A percentile compares a stretch with the other conserved stretches of the same genome.
phyloP scores from a whole-genome alignment of 345 rosid genomes.

The Orychophragmus violaceus region DNA sequence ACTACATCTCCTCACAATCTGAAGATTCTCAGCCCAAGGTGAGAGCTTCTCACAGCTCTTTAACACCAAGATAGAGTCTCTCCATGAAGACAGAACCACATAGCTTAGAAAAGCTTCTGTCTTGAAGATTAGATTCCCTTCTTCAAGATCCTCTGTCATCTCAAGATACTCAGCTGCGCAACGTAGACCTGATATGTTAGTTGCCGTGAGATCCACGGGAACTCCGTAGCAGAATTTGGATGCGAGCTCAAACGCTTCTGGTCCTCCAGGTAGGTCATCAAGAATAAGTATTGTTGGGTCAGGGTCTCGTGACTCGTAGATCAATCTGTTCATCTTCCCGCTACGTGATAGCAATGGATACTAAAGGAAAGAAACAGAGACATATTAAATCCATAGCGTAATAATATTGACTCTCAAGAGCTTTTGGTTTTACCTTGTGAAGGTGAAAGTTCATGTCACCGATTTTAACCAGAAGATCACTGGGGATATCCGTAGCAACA shows the following conservation, averaged over 20 bases:
- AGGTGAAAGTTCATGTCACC: constrained; percentile 73
- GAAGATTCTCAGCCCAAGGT: constrained; percentile 97
- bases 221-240: constrained; percentile 96
- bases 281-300: constrained; percentile 49
- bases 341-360: constrained; percentile 92
- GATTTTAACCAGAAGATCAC: constrained; percentile 72
- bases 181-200: constrained; percentile 79
- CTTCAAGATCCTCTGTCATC: constrained; percentile 99
- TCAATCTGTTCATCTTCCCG: constrained; percentile 80
- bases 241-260: constrained; percentile 82
- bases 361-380: constrained; percentile 30
- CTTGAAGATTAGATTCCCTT: constrained; percentile 94
- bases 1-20: constrained; percentile 87
- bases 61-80: constrained; percentile 81
- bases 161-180: constrained; percentile 98
- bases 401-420: not conserved
- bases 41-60: constrained; percentile 94
- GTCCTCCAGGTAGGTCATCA: constrained; percentile 88
- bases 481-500: constrained; percentile 89
- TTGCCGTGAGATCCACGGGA: constrained; percentile 87
- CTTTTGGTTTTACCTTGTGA: constrained; percentile 61
- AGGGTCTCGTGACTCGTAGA: constrained; percentile 67
- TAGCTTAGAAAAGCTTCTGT: constrained; percentile 97
- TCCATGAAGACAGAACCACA: constrained; percentile 93
- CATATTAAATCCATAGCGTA: not conserved